Evolutionary conservation across 345 rosid genomes (phyloP), one percentile per base, ranked within the genome.

Genomic region (Capsella bursapastoris): DNA sequence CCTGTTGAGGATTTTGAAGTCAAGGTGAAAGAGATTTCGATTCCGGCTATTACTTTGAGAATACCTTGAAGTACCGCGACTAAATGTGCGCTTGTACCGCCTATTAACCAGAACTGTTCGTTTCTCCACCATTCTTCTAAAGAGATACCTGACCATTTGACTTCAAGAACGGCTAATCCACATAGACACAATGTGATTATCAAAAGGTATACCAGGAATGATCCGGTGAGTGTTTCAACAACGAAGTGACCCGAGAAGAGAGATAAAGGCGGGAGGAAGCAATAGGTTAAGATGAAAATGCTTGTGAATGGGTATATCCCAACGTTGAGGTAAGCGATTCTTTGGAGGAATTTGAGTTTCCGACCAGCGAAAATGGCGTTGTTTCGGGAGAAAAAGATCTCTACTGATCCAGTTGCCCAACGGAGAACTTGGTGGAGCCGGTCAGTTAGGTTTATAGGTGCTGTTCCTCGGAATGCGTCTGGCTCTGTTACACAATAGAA

Each of bases 71-170:
- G 83, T 9, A 93, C 95, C 0, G 97, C 98, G 0, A 83, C 90
- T 16, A 90, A 77, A 81, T 93, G 95, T 1, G 97, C 97, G 57
- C 98, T 93, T 6, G 93, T 93, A 40, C 98, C 98, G 4, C 93
- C 90, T 0, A 92, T 92, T 53, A 92, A 77, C 96, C 96, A 92
- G 60, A 88, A 92, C 65, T 92, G 98, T 78, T 92, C 98, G 29
- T 92, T 90, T 64, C 98, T 85, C 94, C 98, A 92, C 98, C 98
- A 92, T 49, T 90, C 92, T 62, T 92, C 95, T 6, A 92, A 75
- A 16, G 68, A 68, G 41, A 92, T 81, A 2, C 95, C 92, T 7
- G 93, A 86, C 96, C 96, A 92, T 43, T 87, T 92, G 62, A 90
- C 82, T 80, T 92, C 96, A 8, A 92, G 92, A 43, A 90, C 77